Base-by-base conservation (phyloP, 352 stramenopile species). In the Phytophthora nicotianae region DNA sequence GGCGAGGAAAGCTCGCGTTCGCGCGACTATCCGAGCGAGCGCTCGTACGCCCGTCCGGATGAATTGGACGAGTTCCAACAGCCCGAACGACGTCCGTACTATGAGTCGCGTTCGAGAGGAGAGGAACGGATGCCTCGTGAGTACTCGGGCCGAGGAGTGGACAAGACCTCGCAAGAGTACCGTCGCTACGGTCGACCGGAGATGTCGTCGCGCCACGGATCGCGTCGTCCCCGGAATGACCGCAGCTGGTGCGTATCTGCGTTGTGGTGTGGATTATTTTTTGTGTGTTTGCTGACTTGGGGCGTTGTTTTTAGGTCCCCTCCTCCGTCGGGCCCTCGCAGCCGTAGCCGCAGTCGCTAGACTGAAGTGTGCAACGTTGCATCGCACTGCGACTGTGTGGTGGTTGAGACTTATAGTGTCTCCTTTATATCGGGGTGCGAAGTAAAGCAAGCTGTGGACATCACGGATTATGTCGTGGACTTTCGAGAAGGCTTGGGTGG, bases 311-410 rank as follows among this genome's bases (percentile, higher is more conserved):
- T 37, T 32, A 75, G 68, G 68, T 75, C 68, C 6, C 67, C 60
- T 32, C 50, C 57, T 50, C 58, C 45, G 19, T 58, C 61, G 16
- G 47, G 63, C 13, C 58, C 63, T 61, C 61, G 68, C 42, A 72
- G 52, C 41, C 66, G 66, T n/a, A 74, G 67, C 50, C 68, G 68
- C 5, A 72, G 62, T 41, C 62, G 67, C 50, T 75, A 69, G 65
- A 47, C 6, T 56, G 23, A 16, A 32, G n/a, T 51, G 42, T 4
- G 48, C 33, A 50, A 14, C 19, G n/a, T 64, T n/a, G n/a, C n/a
- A n/a, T n/a, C n/a, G n/a, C 23, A 29, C 27, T 27, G 16, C 16
- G 27, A 11, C 50, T 41, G 26, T 35, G 24, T 48, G 45, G 29
- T 58, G 38, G 24, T 2, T 4, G 29, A 50, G 17, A 21, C 17